phyloP scores from a whole-genome alignment of 75 land plant species.

The Adiantum capillusveneris region DNA sequence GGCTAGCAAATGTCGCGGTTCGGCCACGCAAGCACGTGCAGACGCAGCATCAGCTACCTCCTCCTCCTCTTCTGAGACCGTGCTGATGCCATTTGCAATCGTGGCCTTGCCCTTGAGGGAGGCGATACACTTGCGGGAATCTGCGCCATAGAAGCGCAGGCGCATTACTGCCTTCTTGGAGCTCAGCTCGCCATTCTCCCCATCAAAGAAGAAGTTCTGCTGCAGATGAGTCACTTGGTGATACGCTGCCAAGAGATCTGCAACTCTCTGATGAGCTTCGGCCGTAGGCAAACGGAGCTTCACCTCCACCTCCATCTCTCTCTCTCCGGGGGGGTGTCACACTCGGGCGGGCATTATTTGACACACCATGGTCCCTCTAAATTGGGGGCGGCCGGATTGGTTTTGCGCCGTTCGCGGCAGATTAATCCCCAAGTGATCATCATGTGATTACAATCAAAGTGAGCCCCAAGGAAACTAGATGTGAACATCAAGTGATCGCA shows the following conservation, averaged over 20 bases:
- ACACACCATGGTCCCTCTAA: too few relatives aligned
- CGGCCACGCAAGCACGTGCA: conserved; percentile 60
- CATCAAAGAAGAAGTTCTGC: conserved; percentile 74
- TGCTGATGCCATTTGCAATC: conserved; percentile 59
- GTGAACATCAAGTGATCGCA: too few relatives aligned
- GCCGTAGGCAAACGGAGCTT: conserved; percentile 57
- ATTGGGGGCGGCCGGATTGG: too few relatives aligned
- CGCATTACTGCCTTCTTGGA: conserved; percentile 54
- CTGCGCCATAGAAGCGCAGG: conserved; percentile 73
- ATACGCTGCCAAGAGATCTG: conserved; percentile 45
- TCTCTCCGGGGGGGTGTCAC: too few relatives aligned
- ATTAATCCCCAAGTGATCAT: too few relatives aligned
- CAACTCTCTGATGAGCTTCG: conserved; percentile 41
- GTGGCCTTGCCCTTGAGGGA: conserved; percentile 67
- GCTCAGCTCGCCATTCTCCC: conserved; percentile 34
- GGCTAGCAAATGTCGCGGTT: conserved; percentile 31
- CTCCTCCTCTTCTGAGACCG: conserved; percentile 62
- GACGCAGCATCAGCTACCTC: conserved; percentile 56
- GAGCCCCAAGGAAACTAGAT: too few relatives aligned
- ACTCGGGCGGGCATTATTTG: too few relatives aligned
- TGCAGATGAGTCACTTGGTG: conserved; percentile 60
- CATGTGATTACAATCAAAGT: too few relatives aligned
- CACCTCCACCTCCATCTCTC: conserved; percentile 93
- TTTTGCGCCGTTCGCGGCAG: too few relatives aligned
- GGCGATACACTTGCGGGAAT: conserved; percentile 48